Evolutionary conservation across 371 early-diverging fungal genomes (phyloP), one percentile per base, ranked within the genome.

Genomic region (Mortierella sp.): DNA sequence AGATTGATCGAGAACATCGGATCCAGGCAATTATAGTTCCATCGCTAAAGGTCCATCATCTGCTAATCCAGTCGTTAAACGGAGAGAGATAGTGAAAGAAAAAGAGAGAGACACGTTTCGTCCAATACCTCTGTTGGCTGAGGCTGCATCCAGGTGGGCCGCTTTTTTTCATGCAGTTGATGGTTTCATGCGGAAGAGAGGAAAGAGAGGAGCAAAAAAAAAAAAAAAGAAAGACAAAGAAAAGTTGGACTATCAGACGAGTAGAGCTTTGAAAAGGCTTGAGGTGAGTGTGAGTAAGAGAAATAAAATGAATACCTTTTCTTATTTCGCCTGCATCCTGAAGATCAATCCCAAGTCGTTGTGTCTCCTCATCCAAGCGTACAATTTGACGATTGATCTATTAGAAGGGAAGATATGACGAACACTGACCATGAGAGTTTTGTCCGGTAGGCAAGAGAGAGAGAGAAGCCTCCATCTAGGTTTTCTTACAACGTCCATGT

Each of bases 341-440:
- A 7, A 73, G 56, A 31, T 73, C 73, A 45, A 73, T 73, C 3
- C 73, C 73, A 8, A 73, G 64, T 26, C 73, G 63, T 16, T 62
- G 64, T 18, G 67, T 73, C 38, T 73, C 73, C n/a, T 73, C 73
- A 30, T 73, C 73, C 60, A 73, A 27, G 8, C 73, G 63, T 16
- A 73, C 59, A 34, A 67, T 73, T 26, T 73, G 73, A 5, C 73
- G 73, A 26, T 73, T 73, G 61, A 73, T 73, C 73, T 73, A 53
- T 30, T 9, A 9, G 19, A 48, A 24, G 26, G 31, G 43, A 23
- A 61, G 23, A n/a, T 10, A 5, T 21, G 41, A 34, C 23, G 21
- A 21, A 7, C 14, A 14, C 7, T 34, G 13, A 8, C 14, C 5
- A 10, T 10, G 39, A 39, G 10, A 14, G 39, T 39, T 39, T 39